phyloP scores from a whole-genome alignment of 306 rosid genomes.

The Parietaria judaica region DNA sequence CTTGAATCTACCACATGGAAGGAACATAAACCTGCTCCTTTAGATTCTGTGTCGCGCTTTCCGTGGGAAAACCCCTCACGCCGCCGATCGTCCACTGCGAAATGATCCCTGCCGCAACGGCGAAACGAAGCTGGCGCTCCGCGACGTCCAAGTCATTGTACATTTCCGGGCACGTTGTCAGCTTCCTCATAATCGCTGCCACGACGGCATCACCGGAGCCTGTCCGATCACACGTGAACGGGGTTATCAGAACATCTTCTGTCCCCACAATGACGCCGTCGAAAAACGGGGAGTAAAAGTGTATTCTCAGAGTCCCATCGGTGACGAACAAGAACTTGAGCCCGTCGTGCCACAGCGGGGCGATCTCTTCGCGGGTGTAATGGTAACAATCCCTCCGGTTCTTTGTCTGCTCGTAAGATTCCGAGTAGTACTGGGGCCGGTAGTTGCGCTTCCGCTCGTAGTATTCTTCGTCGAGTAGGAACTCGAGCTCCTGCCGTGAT shows the following conservation, averaged over 20 bases:
- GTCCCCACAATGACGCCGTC: slow-evolving; percentile 78
- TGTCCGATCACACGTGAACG: slow-evolving; percentile 86
- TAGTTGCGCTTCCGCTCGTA: slow-evolving; percentile 60
- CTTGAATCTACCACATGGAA: slow-evolving; percentile 64
- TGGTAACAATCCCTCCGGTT: slow-evolving; percentile 63
- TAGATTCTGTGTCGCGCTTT: slow-evolving; percentile 93
- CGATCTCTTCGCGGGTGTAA: slow-evolving; percentile 61
- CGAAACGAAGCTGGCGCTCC: slow-evolving; percentile 84
- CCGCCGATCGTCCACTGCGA: slow-evolving; percentile 95
- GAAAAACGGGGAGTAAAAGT: slow-evolving; percentile 68
- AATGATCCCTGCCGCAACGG: slow-evolving; percentile 81
- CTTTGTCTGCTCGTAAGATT: slow-evolving; percentile 65
- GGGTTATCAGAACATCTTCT: slow-evolving; percentile 91
- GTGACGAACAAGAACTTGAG: slow-evolving; percentile 72
- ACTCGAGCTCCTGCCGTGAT: slow-evolving; percentile 74
- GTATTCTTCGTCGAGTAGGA: slow-evolving; percentile 75
- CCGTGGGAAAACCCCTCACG: slow-evolving; percentile 81
- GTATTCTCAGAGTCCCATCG: slow-evolving; percentile 75
- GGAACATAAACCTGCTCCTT: slow-evolving; percentile 97
- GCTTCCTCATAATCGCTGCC: slow-evolving; percentile 78
- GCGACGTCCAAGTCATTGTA: slow-evolving; percentile 55
- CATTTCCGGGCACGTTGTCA: slow-evolving; percentile 77
- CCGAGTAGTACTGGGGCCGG: slow-evolving; percentile 74
- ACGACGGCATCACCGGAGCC: slow-evolving; percentile 98
- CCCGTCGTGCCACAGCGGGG: slow-evolving; percentile 68